Percentiles rank a stretch among this genome's conserved stretches.
Evolutionary conservation across 164 flowering plant genomes (phyloP).

Genomic region (grape (Vitis vinifera)): ASM3070453v1 NC_081814.1:4741001-4741500

Average conservation of each 20-base stretch:
- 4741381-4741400: constrained; percentile 18
- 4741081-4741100: no score
- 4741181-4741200: constrained; percentile 5
- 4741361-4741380: neutral
- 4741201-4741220: no score
- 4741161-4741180: constrained; percentile 24
- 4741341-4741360: neutral
- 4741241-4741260: constrained; percentile 9
- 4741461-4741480: constrained; percentile 46
- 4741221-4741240: neutral
- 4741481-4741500: constrained; percentile 45
- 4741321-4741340: no score
- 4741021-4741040: no score
- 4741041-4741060: no score
- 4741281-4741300: constrained; percentile 6
- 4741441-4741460: constrained; percentile 47
- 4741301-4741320: no score
- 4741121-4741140: constrained; percentile 7
- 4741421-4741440: constrained; percentile 51
- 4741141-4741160: constrained; percentile 36
- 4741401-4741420: constrained; percentile 54
- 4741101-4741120: neutral
- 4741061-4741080: no score
- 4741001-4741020: no score
- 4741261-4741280: constrained; percentile 1